Evolutionary conservation across 2,329 filamentous ascomycete species (phyloP), one percentile per base, ranked within the genome.

Genomic region (Xylariales sp.): DNA sequence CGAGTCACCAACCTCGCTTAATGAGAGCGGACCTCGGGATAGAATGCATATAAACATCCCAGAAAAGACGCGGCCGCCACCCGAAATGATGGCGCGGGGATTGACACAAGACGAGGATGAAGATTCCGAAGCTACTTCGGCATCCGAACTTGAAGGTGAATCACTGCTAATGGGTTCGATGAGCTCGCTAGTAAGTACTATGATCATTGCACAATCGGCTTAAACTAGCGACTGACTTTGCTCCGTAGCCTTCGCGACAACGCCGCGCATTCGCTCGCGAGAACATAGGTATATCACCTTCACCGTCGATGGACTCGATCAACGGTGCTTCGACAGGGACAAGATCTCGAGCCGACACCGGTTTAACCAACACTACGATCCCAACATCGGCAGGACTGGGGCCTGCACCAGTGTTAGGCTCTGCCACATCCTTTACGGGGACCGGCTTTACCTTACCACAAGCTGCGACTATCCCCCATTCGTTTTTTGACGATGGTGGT

Each of bases 251-350:
- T 72, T 67, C 75, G 5, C 86, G 87, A 69, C 86, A 87, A 69
- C 91, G 91, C 70, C 87, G 89, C 49, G 92, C 91, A 12, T 87
- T 88, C 74, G 80, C 77, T 56, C 80, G 87, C 65, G 90, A 92
- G 64, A 91, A 90, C 36, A 70, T 78, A 53, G 75, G 75, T 8
- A 85, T 97, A 54, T 97, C 94, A 28, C 93, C 94, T 14, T 93
- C 93, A 23, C 92, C 92, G 0, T 97, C 94, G 1, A 93, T 97
- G 90, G 94, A 97, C 76, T 97, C 94, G 0, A 90, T 97, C 72
- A 93, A 91, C 73, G 90, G 87, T 56, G 82, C 87, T 58, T 91
- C 91, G 6, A 87, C 89, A 5, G 80, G 85, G 16, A 85, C 82
- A 39, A 80, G 89, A 73, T 85, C 84, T 43, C 85, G 87, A 70